Percentiles rank a stretch among this genome's conserved stretches.
Evolutionary conservation across 805 yeast genomes (phyloP).

Genomic region (Priceomyces castillae): DNA sequence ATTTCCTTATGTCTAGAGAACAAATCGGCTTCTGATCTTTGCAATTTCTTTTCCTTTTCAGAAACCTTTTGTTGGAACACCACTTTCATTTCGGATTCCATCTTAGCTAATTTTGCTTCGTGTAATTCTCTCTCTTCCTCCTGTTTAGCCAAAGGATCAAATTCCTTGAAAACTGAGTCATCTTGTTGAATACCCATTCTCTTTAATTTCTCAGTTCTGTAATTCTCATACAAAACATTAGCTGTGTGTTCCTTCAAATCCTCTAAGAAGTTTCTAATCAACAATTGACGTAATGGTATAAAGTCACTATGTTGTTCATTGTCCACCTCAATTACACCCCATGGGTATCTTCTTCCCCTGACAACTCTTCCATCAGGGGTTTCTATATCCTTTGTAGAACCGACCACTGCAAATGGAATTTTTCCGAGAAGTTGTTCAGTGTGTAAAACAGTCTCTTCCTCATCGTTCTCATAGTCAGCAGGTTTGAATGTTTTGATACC

Average conservation of each 20-base stretch:
- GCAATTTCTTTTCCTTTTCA: constrained; percentile 95
- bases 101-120: constrained; percentile 87
- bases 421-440: constrained; percentile 64
- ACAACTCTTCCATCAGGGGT: constrained; percentile 72
- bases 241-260: constrained; percentile 87
- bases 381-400: constrained; percentile 73
- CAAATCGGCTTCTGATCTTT: constrained; percentile 93
- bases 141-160: constrained; percentile 88
- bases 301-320: constrained; percentile 93
- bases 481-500: constrained; percentile 75
- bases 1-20: constrained; percentile 94
- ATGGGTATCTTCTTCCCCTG: constrained; percentile 91
- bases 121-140: constrained; percentile 92
- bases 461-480: constrained; percentile 73
- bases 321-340: constrained; percentile 96
- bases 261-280: constrained; percentile 87
- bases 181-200: constrained; percentile 91
- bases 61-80: constrained; percentile 95
- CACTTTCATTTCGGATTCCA: constrained; percentile 95
- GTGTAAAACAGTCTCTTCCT: constrained; percentile 71
- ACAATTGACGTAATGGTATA: constrained; percentile 79
- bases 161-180: constrained; percentile 86
- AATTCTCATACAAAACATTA: constrained; percentile 75
- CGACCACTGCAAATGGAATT: constrained; percentile 93
- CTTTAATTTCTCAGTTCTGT: constrained; percentile 78